Conservation (phyloP, 139 green algal species). For the Mesotaenium endlicherianum region DNA sequence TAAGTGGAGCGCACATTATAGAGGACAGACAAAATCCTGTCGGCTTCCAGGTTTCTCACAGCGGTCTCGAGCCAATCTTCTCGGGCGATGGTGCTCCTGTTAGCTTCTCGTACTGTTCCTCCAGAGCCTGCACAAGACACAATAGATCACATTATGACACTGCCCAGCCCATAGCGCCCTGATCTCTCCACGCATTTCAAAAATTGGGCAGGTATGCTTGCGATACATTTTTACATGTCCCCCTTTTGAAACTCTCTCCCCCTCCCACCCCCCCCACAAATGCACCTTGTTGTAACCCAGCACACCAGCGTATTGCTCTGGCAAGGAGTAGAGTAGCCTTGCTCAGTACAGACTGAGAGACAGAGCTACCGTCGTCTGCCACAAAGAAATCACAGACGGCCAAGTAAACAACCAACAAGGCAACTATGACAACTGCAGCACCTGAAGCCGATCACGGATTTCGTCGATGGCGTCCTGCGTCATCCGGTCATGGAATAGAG, state of each 20-base stretch:
- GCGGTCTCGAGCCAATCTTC: too few species aligned
- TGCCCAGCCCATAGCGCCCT: background rate
- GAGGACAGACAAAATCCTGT: too few species aligned
- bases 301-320: background rate
- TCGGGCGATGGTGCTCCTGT: conserved; percentile 3
- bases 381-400: background rate
- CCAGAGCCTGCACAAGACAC: conserved; percentile 3
- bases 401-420: background rate
- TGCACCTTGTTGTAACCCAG: background rate
- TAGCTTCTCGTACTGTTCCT: conserved; percentile 1
- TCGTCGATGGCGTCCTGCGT: background rate
- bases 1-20: too few species aligned
- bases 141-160: background rate
- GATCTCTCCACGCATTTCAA: conserved; percentile 8
- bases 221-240: background rate
- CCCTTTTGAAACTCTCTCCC: background rate
- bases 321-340: background rate
- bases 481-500: conserved; percentile 22
- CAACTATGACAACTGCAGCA: background rate
- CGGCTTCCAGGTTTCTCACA: too few species aligned
- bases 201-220: background rate
- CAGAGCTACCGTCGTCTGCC: background rate
- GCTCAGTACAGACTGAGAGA: background rate
- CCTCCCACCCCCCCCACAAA: background rate
- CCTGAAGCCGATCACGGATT: background rate